Evolutionary conservation across 805 yeast genomes (phyloP).

Genomic region (fission yeast (Schizosaccharomyces pombe)): DNA sequence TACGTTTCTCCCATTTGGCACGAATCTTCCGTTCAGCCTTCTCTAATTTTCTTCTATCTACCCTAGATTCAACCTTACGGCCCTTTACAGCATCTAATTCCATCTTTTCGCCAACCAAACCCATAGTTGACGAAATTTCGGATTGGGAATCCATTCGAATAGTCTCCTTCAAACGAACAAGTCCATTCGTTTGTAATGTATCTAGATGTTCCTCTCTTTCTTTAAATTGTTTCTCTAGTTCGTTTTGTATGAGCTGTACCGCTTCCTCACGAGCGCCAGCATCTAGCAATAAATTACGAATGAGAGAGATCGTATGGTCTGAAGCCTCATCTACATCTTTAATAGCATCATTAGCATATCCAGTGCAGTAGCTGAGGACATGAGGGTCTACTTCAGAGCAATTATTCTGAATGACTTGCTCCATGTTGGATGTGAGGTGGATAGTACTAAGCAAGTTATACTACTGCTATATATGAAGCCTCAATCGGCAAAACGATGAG

Average conservation of each 20-base stretch:
- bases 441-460: no score
- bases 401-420: background rate
- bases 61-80: slow-evolving; percentile 75
- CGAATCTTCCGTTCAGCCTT: slow-evolving; percentile 95
- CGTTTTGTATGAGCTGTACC: slow-evolving; percentile 26
- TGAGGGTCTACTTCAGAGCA: background rate
- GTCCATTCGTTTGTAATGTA: slow-evolving; percentile 26
- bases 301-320: background rate
- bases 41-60: slow-evolving; percentile 86
- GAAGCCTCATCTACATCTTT: background rate
- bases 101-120: slow-evolving; percentile 49
- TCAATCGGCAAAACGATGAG: no score
- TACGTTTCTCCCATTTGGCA: slow-evolving; percentile 82
- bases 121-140: slow-evolving; percentile 48
- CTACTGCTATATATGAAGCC: no score
- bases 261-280: slow-evolving; percentile 59
- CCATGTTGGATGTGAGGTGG: background rate
- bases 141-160: slow-evolving; percentile 49
- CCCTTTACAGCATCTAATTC: slow-evolving; percentile 75
- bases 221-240: slow-evolving; percentile 25
- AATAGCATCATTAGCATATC: background rate
- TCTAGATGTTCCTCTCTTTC: slow-evolving; percentile 43
- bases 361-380: slow-evolving; percentile 2
- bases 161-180: slow-evolving; percentile 54
- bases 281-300: slow-evolving; percentile 30